These are phyloP conservation scores for Allium fistulosum DNA, from an alignment of 106 monocot genomes.

Conservation along the genomic window DNA sequence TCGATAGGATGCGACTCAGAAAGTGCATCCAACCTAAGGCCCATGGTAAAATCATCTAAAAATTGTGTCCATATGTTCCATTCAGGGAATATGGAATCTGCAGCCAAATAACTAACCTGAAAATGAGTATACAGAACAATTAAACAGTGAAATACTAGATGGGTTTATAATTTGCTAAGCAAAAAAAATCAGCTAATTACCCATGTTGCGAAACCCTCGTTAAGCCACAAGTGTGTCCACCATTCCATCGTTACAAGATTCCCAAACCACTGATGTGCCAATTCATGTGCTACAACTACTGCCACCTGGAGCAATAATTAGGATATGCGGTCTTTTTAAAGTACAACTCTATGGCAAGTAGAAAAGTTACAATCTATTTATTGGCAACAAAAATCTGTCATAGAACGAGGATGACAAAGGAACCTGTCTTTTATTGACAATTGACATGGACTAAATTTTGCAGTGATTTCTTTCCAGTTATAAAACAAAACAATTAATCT, in stretches of 20 bases:
- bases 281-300: constrained; percentile 86
- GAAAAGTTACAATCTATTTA: neutral
- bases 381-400: no score
- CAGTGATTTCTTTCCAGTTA: no score
- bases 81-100: constrained; percentile 80
- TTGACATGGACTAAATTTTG: no score
- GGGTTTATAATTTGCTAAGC: neutral
- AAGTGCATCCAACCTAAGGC: constrained; percentile 80
- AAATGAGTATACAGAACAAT: constrained; percentile 1
- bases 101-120: constrained; percentile 88
- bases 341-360: neutral
- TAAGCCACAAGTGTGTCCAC: constrained; percentile 99
- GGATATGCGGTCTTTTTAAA: neutral
- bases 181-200: constrained; percentile 23
- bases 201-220: constrained; percentile 99
- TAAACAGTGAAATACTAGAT: neutral
- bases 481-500: no score
- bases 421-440: no score
- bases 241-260: constrained; percentile 99
- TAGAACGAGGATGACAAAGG: no score
- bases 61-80: constrained; percentile 98
- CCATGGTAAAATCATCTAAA: constrained; percentile 66
- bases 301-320: constrained; percentile 50
- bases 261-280: constrained; percentile 99
- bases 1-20: constrained; percentile 97